Evolutionary conservation across 805 yeast genomes (phyloP).

Genomic region (Spathaspora passalidarum): DNA sequence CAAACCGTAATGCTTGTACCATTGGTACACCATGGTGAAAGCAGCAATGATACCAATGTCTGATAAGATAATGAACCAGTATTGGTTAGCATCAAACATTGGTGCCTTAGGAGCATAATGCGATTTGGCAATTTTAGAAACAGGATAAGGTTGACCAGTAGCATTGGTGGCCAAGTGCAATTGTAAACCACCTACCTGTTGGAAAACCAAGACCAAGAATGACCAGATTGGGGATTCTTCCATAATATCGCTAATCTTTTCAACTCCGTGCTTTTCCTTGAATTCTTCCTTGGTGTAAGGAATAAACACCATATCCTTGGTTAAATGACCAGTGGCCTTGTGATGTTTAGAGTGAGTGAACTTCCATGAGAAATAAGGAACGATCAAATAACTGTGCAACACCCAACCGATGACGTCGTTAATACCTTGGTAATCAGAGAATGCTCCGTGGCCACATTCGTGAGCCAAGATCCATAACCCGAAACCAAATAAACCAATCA

Average conservation of each 20-base stretch:
- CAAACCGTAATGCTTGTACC: constrained; percentile 47
- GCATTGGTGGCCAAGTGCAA: constrained; percentile 50
- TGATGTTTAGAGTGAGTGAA: constrained; percentile 60
- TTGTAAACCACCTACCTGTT: constrained; percentile 57
- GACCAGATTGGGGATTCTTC: constrained; percentile 57
- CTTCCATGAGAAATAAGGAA: constrained; percentile 65
- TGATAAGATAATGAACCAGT: constrained; percentile 52
- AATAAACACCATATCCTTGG: constrained; percentile 58
- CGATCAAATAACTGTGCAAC: constrained; percentile 53
- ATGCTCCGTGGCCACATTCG: constrained; percentile 65
- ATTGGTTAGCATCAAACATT: constrained; percentile 51
- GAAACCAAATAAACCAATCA: constrained; percentile 52
- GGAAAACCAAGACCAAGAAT: constrained; percentile 42
- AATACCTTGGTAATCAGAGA: constrained; percentile 50
- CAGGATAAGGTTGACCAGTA: constrained; percentile 49
- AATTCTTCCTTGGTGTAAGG: constrained; percentile 52
- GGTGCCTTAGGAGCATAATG: constrained; percentile 58
- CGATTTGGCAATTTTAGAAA: constrained; percentile 40
- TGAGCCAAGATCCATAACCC: constrained; percentile 65
- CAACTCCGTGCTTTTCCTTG: constrained; percentile 27
- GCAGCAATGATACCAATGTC: constrained; percentile 53
- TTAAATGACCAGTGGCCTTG: constrained; percentile 59
- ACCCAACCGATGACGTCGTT: constrained; percentile 62
- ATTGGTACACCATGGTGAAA: constrained; percentile 45
- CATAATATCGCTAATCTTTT: constrained; percentile 41